Conservation (phyloP, 331 rosid species). For the Acacia concinna region DNA sequence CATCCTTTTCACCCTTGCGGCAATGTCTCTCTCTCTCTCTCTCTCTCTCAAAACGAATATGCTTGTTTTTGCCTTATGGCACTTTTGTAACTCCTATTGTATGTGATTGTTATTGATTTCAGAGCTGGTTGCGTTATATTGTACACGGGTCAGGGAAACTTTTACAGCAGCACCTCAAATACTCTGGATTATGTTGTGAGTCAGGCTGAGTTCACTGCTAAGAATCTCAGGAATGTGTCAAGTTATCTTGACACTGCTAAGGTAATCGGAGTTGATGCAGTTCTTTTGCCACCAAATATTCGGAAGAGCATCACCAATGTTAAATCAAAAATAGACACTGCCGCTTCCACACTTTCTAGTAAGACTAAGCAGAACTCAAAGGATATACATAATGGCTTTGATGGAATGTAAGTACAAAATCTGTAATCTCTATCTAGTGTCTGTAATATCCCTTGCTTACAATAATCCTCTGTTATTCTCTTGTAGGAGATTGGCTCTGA, state of each 20-base stretch:
- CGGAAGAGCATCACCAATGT: constrained; percentile 38
- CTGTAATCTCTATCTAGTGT: not conserved
- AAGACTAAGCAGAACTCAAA: constrained; percentile 45
- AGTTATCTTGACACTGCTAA: constrained; percentile 59
- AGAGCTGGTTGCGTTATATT: constrained; percentile 60
- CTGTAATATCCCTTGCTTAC: not conserved
- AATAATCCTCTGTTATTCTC: constrained; percentile 19
- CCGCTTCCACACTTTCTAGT: constrained; percentile 44
- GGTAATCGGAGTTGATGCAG: constrained; percentile 48
- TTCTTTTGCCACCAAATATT: constrained; percentile 44
- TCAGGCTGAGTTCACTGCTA: constrained; percentile 50
- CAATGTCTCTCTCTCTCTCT: constrained; percentile 48
- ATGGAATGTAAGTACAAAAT: constrained; percentile 43
- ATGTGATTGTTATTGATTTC: constrained; percentile 17
- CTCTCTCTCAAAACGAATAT: not conserved
- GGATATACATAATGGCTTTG: constrained; percentile 37
- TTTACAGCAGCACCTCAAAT: constrained; percentile 45
- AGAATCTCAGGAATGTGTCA: constrained; percentile 62
- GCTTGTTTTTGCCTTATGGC: not conserved
- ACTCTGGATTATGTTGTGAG: constrained; percentile 47
- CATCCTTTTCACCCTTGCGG: constrained; percentile 55
- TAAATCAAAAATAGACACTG: constrained; percentile 39
- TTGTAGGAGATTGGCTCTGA: constrained; percentile 63
- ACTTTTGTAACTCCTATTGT: not conserved
- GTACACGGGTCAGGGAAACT: constrained; percentile 62